Conservation (phyloP, 768 basidiomycete genomes). For the Hortiboletus flavorubellus region DNA sequence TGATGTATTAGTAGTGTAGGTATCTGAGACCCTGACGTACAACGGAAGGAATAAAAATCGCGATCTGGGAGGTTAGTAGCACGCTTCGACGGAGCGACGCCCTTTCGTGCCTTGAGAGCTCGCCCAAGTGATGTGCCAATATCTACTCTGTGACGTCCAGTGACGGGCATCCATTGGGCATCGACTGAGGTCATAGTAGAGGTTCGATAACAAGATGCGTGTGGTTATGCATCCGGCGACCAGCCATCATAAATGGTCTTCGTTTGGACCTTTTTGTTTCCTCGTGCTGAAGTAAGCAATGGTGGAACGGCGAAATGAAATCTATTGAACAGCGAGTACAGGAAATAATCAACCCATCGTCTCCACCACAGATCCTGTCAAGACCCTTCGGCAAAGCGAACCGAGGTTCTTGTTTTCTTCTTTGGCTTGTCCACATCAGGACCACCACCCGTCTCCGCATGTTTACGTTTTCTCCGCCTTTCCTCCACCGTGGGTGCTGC, state of each 20-base stretch:
- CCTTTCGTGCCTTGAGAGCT: slow-evolving; percentile 67
- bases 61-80: slow-evolving; percentile 49
- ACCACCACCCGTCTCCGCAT: slow-evolving; percentile 40
- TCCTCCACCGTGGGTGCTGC: slow-evolving; percentile 73
- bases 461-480: slow-evolving; percentile 57
- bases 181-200: slow-evolving; percentile 44
- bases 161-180: slow-evolving; percentile 53
- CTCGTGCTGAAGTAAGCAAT: slow-evolving; percentile 29
- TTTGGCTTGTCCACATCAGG: slow-evolving; percentile 38
- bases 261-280: slow-evolving; percentile 7
- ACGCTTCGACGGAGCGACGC: slow-evolving; percentile 41
- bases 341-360: not conserved
- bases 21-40: slow-evolving; percentile 40
- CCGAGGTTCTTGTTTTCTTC: slow-evolving; percentile 33
- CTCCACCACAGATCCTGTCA: slow-evolving; percentile 4
- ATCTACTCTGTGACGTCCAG: slow-evolving; percentile 56
- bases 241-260: slow-evolving; percentile 15
- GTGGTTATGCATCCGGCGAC: slow-evolving; percentile 5
- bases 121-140: slow-evolving; percentile 63
- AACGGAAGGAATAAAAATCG: slow-evolving; percentile 77
- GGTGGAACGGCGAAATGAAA: not conserved
- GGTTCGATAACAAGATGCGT: slow-evolving; percentile 22
- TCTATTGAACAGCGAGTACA: slow-evolving; percentile 6
- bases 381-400: slow-evolving; percentile 16
- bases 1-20: not conserved